phyloP scores from a whole-genome alignment of 2,329 filamentous ascomycete genomes.

The Ilyonectria robusta region DNA sequence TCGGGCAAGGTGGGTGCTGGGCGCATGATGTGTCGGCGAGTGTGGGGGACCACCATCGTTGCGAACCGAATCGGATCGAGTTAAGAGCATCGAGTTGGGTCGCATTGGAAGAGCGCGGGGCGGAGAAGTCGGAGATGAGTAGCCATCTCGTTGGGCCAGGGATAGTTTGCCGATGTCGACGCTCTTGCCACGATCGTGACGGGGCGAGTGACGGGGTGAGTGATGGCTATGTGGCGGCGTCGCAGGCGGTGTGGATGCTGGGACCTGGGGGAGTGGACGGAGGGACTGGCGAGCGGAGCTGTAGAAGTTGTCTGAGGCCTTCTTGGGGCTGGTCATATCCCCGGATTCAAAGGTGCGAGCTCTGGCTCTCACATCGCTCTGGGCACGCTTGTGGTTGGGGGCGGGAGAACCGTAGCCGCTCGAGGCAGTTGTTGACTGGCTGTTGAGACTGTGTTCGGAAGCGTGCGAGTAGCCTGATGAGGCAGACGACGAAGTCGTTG shows the following conservation, averaged over 20 bases:
- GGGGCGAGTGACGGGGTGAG: conserved; percentile 55
- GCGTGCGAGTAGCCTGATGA: conserved; percentile 77
- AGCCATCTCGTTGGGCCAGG: conserved; percentile 60
- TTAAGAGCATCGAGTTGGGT: conserved; percentile 74
- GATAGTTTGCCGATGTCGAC: conserved; percentile 72
- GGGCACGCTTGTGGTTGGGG: conserved; percentile 78
- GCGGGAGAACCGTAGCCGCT: conserved; percentile 64
- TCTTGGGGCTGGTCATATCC: conserved; percentile 60
- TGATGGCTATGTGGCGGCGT: conserved; percentile 56
- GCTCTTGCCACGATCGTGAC: conserved; percentile 74
- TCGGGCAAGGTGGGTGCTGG: conserved; percentile 65
- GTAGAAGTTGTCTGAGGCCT: conserved; percentile 75
- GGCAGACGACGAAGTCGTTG: conserved; percentile 78
- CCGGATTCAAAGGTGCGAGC: conserved; percentile 63
- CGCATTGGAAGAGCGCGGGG: conserved; percentile 60
- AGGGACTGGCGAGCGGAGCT: conserved; percentile 82
- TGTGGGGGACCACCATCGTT: conserved; percentile 52
- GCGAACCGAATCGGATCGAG: conserved; percentile 68
- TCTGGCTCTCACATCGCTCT: conserved; percentile 77
- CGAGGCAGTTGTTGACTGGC: conserved; percentile 80
- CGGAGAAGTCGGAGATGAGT: conserved; percentile 59
- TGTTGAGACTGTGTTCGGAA: conserved; percentile 70
- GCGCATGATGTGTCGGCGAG: conserved; percentile 47
- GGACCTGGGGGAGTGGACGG: conserved; percentile 79
- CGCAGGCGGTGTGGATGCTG: conserved; percentile 61